Percentiles rank a stretch among this genome's conserved stretches.
phyloP scores from a whole-genome alignment of 2,329 filamentous ascomycete species.

The Xylariales sp. region DNA sequence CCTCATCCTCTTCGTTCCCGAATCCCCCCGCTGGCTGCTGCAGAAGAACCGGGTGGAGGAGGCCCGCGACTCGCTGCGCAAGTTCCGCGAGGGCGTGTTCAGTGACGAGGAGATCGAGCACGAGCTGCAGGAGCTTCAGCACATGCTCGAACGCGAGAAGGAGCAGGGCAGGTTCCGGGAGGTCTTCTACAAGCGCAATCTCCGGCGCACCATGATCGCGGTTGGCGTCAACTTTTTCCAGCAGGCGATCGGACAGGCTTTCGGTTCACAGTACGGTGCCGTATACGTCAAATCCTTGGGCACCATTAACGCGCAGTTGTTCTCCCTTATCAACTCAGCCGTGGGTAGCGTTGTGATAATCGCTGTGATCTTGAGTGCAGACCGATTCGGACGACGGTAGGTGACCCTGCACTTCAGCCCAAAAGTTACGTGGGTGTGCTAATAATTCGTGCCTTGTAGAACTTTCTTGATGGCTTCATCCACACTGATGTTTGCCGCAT shows the following conservation, averaged over 20 bases:
- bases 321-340: constrained; percentile 16
- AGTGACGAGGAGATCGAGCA: constrained; percentile 17
- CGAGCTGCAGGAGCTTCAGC: constrained; percentile 10
- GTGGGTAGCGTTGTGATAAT: constrained; percentile 13
- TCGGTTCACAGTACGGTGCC: constrained; percentile 24
- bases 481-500: neutral
- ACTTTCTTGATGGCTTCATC: neutral
- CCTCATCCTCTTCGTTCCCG: constrained; percentile 25
- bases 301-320: constrained; percentile 22
- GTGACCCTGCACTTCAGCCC: no score
- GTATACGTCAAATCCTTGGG: constrained; percentile 22
- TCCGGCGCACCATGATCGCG: constrained; percentile 19
- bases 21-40: constrained; percentile 21
- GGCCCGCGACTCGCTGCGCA: constrained; percentile 17
- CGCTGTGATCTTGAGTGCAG: constrained; percentile 12
- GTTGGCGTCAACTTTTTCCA: constrained; percentile 24
- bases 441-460: no score
- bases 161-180: constrained; percentile 30
- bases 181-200: constrained; percentile 13
- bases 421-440: no score
- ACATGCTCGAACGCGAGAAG: constrained; percentile 23
- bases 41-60: constrained; percentile 21
- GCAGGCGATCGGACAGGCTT: constrained; percentile 23
- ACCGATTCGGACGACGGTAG: constrained; percentile 16
- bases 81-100: constrained; percentile 17